Conservation (phyloP, 805 yeast genomes). For the Cyberlindnera mississippiensis region DNA sequence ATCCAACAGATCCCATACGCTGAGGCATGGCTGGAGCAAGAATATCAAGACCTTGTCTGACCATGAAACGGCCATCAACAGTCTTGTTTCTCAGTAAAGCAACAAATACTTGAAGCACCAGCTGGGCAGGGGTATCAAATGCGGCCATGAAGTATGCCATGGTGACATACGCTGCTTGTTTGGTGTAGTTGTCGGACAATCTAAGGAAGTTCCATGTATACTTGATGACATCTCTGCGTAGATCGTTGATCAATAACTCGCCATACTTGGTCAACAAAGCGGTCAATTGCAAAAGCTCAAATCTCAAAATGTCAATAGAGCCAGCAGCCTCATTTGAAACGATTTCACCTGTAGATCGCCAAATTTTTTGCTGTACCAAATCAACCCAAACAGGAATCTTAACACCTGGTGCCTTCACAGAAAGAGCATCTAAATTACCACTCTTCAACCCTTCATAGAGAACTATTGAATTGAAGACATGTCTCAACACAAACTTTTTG, state of each 20-base stretch:
- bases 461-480: slow-evolving; percentile 62
- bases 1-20: slow-evolving; percentile 52
- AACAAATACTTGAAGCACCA: slow-evolving; percentile 89
- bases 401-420: slow-evolving; percentile 31
- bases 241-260: slow-evolving; percentile 52
- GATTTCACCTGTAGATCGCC: slow-evolving; percentile 62
- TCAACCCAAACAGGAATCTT: slow-evolving; percentile 58
- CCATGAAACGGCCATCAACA: slow-evolving; percentile 76
- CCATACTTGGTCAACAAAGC: slow-evolving; percentile 70
- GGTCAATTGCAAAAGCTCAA: slow-evolving; percentile 78
- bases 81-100: slow-evolving; percentile 84
- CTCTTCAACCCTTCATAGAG: slow-evolving; percentile 52
- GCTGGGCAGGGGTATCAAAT: slow-evolving; percentile 82
- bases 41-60: slow-evolving; percentile 80
- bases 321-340: slow-evolving; percentile 57
- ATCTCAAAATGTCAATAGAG: slow-evolving; percentile 65
- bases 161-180: slow-evolving; percentile 89
- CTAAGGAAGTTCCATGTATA: slow-evolving; percentile 93
- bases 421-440: slow-evolving; percentile 45
- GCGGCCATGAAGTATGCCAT: slow-evolving; percentile 82
- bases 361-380: slow-evolving; percentile 56
- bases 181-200: slow-evolving; percentile 81
- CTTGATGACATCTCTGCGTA: slow-evolving; percentile 80
- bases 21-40: slow-evolving; percentile 83
- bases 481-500: slow-evolving; percentile 56